Conservation (phyloP, 495 filamentous ascomycete species). For the Aspergillus avenaceus region DNA sequence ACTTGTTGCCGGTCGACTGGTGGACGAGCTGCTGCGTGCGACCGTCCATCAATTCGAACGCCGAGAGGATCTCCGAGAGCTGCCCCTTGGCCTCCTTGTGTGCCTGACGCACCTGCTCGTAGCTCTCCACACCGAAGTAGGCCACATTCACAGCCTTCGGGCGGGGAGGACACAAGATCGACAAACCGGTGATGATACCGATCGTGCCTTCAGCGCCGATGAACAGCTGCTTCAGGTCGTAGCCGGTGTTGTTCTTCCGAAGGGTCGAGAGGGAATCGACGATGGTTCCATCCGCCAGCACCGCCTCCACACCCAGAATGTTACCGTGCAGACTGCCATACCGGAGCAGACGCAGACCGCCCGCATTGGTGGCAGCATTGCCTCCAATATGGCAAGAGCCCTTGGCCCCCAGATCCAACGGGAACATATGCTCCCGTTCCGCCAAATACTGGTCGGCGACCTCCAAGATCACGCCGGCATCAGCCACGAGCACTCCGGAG, state of each 20-base stretch:
- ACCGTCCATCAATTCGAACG: constrained; percentile 95
- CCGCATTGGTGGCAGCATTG: constrained; percentile 97
- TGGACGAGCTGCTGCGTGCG: constrained; percentile 71
- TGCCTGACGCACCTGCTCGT: constrained; percentile 76
- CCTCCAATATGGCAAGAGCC: constrained; percentile 96
- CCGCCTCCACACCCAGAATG: constrained; percentile 87
- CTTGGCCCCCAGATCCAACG: constrained; percentile 92
- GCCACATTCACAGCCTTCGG: constrained; percentile 84
- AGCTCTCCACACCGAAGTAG: constrained; percentile 81
- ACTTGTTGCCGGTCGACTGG: constrained; percentile 67
- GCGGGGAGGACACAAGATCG: constrained; percentile 83
- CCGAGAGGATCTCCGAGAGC: constrained; percentile 90
- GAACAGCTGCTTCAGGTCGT: constrained; percentile 96
- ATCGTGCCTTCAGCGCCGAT: constrained; percentile 94
- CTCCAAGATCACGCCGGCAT: constrained; percentile 89
- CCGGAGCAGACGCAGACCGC: constrained; percentile 81
- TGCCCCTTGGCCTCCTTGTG: constrained; percentile 85
- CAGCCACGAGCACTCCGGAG: constrained; percentile 83
- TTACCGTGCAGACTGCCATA: constrained; percentile 94
- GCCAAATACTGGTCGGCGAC: constrained; percentile 79
- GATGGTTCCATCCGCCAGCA: constrained; percentile 87
- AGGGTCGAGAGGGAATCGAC: constrained; percentile 81
- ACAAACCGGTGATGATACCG: constrained; percentile 86
- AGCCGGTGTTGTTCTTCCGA: constrained; percentile 97
- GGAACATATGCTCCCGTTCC: constrained; percentile 79